A percentile compares a stretch with the other conserved stretches of the same genome.
Evolutionary conservation across 108 stramenopile genomes (phyloP).

Genomic region (Schizochytrium sp.): DNA sequence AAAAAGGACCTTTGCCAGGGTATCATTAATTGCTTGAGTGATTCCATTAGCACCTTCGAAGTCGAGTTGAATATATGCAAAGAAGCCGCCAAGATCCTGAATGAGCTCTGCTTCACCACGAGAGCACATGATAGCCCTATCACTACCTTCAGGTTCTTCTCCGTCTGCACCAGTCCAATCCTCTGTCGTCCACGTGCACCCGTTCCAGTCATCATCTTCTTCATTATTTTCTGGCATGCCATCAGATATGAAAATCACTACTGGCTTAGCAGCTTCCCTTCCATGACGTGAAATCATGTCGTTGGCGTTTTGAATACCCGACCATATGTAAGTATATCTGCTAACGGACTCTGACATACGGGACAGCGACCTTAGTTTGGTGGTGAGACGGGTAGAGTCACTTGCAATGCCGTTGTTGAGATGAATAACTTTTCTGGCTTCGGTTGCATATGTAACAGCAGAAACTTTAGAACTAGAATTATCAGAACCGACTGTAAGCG

Average conservation of each 20-base stretch:
- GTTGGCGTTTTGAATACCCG: not conserved
- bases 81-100: constrained; percentile 12
- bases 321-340: not conserved
- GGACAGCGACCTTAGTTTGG: not conserved
- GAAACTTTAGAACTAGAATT: not conserved
- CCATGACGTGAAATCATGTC: not conserved
- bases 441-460: not conserved
- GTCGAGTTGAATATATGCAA: constrained; percentile 11
- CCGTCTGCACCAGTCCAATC: not conserved
- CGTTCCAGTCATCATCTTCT: not conserved
- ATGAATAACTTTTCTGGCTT: not conserved
- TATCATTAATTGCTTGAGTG: not conserved
- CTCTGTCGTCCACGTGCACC: not conserved
- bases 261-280: not conserved
- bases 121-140: not conserved
- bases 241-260: constrained; percentile 7
- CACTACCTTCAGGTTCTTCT: not conserved
- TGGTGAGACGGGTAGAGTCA: not conserved
- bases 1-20: not conserved
- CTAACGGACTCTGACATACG: not conserved
- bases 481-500: not conserved
- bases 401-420: not conserved
- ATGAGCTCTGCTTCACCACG: constrained; percentile 10
- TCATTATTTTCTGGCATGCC: not conserved
- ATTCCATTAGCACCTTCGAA: constrained; percentile 3